A percentile compares a stretch with the other conserved stretches of the same genome.
phyloP scores from a whole-genome alignment of 805 yeast species.

The Sungouiozyma ichnusensis region DNA sequence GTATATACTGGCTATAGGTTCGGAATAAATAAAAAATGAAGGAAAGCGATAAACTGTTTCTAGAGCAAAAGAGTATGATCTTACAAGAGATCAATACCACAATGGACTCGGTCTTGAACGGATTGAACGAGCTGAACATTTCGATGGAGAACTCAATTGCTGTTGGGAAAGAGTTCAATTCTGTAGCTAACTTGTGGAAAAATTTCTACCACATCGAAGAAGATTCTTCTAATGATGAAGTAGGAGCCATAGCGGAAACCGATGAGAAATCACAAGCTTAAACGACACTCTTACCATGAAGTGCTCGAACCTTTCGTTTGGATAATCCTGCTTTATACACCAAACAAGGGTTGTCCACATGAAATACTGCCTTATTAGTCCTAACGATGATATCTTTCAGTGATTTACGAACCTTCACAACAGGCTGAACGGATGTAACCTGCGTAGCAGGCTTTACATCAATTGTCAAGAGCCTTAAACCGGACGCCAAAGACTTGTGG shows the following conservation, averaged over 20 bases:
- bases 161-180: slow-evolving; percentile 68
- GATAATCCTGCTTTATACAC: slow-evolving; percentile 21
- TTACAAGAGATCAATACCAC: slow-evolving; percentile 28
- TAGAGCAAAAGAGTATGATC: slow-evolving; percentile 22
- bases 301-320: no score
- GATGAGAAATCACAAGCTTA: no score
- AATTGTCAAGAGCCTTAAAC: not conserved
- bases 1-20: no score
- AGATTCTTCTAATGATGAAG: slow-evolving; percentile 5
- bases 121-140: slow-evolving; percentile 54
- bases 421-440: not conserved
- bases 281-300: no score
- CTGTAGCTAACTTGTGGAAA: slow-evolving; percentile 61
- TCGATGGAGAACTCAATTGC: slow-evolving; percentile 57
- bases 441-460: not conserved
- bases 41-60: slow-evolving; percentile 16
- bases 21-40: not conserved
- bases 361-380: slow-evolving; percentile 17
- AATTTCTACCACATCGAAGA: slow-evolving; percentile 48
- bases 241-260: slow-evolving; percentile 3
- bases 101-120: slow-evolving; percentile 56
- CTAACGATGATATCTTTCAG: slow-evolving; percentile 18
- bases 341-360: slow-evolving; percentile 19
- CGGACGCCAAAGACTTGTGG: not conserved
- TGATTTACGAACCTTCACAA: slow-evolving; percentile 13